Base-by-base conservation (phyloP, 768 basidiomycete genomes). In the Saitozyma sp. region DNA sequence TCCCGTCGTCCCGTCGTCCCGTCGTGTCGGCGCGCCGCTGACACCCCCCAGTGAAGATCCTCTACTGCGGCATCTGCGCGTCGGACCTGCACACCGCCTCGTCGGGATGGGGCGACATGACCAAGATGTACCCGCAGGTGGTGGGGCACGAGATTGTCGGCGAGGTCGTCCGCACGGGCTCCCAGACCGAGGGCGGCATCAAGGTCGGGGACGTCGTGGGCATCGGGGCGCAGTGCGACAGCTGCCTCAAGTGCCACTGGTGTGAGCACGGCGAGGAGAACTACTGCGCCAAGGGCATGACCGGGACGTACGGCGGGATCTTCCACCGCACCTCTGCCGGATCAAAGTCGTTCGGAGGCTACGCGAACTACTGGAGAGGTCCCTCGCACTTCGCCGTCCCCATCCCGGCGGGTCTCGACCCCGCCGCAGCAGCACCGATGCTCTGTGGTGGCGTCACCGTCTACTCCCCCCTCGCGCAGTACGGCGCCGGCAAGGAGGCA, bases 191-290 rank as follows among this genome's bases (percentile, higher is more conserved):
- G 2, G 29, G 29, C 2, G 81, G 82, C 45, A 78, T 87, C 43
- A 86, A 86, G 69, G 80, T 82, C 11, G 86, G 86, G 8, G 86
- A 87, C 69, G 77, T 84, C 3, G 86, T 82, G 63, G 87, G 86
- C 37, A 81, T 84, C 9, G 82, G 83, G 9, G 80, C 77, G 13
- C 85, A 86, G 61, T 84, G 83, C 54, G 83, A 83, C 63, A 83
- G 83, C 11, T 88, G 86, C 80, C 73, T 81, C 48, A 52, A 73
- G 11, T 88, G 86, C 69, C 58, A 79, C 8, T 62, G 59, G 6
- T 87, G 86, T 80, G 83, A 83, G 40, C 68, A 78, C 9, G 81
- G 72, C 70, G 58, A 61, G 73, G n/a, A n/a, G n/a, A n/a, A n/a
- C n/a, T 73, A 70, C 63, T 73, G 71, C 51, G 48, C 42, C 43